Percentiles rank a stretch among this genome's conserved stretches.
Conservation (phyloP, 495 filamentous ascomycete species). For the Hypoxylon crocopeplum region DNA sequence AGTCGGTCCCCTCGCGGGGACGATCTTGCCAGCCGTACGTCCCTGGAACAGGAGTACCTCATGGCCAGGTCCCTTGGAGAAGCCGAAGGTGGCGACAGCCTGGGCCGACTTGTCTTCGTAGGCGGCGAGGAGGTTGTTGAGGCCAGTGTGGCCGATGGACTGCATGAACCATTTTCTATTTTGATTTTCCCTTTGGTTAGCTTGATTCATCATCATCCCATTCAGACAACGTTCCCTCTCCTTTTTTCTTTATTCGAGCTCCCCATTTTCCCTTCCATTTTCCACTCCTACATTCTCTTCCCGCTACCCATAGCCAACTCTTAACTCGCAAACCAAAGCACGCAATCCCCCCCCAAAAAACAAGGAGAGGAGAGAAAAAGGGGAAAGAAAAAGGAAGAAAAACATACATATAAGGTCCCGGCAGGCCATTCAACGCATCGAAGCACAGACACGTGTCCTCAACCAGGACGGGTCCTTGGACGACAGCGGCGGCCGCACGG, state of each 20-base stretch:
- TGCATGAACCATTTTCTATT: slow-evolving; percentile 91
- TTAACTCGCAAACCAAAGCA: too few species aligned
- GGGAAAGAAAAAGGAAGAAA: background rate
- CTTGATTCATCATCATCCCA: background rate
- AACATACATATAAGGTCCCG: slow-evolving; percentile 94
- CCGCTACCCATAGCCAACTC: too few species aligned
- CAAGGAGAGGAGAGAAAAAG: slow-evolving; percentile 11
- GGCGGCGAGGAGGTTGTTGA: slow-evolving; percentile 89
- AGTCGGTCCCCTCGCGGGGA: slow-evolving; percentile 73
- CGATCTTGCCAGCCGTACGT: slow-evolving; percentile 75
- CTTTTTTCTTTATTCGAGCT: background rate
- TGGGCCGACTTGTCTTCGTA: slow-evolving; percentile 90
- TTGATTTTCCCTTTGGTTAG: background rate
- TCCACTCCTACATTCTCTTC: background rate
- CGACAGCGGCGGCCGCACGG: slow-evolving; percentile 72
- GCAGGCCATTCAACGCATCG: slow-evolving; percentile 83
- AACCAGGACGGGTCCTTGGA: slow-evolving; percentile 85
- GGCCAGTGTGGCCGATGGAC: slow-evolving; percentile 76
- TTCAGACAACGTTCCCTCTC: background rate
- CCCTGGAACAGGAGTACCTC: slow-evolving; percentile 94
- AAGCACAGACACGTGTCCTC: slow-evolving; percentile 97
- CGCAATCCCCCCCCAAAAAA: background rate
- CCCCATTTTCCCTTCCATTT: background rate
- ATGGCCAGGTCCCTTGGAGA: slow-evolving; percentile 81
- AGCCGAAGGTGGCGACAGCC: slow-evolving; percentile 96